Conservation (phyloP, 1,139 yeast species). For the Pichia sp. region DNA sequence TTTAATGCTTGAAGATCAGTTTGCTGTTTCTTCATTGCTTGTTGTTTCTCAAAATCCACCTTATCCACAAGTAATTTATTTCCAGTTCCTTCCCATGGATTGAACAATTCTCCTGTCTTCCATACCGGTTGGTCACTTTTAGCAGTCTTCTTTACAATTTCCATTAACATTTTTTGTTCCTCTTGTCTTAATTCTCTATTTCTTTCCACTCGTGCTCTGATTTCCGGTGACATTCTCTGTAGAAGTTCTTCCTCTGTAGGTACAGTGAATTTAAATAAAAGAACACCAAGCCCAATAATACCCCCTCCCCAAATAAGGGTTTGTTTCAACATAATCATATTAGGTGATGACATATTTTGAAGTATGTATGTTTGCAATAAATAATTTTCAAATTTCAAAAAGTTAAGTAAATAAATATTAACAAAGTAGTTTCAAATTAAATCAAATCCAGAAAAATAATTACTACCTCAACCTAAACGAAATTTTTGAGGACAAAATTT, state of each 20-base stretch:
- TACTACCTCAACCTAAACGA: no score
- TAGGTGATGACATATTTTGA: constrained; percentile 10
- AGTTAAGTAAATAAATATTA: no score
- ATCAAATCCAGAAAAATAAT: no score
- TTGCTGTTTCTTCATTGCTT: constrained; percentile 41
- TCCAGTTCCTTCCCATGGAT: constrained; percentile 51
- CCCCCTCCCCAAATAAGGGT: constrained; percentile 43
- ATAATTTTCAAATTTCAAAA: no score
- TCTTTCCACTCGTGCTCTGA: constrained; percentile 67
- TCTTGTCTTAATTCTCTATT: constrained; percentile 56
- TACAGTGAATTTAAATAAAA: constrained; percentile 62
- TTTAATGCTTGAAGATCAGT: constrained; percentile 42
- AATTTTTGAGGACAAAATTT: no score
- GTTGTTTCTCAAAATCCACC: constrained; percentile 43
- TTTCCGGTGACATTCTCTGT: constrained; percentile 72
- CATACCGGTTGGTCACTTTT: constrained; percentile 70
- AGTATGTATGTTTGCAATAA: no score
- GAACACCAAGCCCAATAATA: constrained; percentile 61
- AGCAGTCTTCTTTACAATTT: constrained; percentile 55
- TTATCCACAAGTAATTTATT: constrained; percentile 39
- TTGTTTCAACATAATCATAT: constrained; percentile 21
- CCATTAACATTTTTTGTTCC: constrained; percentile 63
- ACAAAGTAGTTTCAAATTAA: no score
- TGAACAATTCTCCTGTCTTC: constrained; percentile 65
- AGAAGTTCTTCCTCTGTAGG: constrained; percentile 82